Percentiles rank a stretch among this genome's conserved stretches.
phyloP scores from a whole-genome alignment of 2,329 filamentous ascomycete genomes.

The Pseudogymnoascus verrucosus region DNA sequence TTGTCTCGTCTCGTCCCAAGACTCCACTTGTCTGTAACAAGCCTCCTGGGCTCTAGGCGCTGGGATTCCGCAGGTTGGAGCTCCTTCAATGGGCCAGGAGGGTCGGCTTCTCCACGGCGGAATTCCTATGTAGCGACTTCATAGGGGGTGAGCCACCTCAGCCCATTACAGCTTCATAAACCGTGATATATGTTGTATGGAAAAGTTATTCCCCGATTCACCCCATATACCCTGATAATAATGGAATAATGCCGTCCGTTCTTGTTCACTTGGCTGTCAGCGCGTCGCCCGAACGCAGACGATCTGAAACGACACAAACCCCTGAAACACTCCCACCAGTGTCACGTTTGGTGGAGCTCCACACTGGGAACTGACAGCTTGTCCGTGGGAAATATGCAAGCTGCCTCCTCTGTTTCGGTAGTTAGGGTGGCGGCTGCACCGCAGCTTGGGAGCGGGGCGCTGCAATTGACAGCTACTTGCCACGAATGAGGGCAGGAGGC shows the following conservation, averaged over 20 bases:
- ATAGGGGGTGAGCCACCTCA: neutral
- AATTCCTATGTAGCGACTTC: neutral
- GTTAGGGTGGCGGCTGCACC: neutral
- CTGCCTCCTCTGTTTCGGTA: neutral
- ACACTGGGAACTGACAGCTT: neutral
- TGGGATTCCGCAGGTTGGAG: neutral
- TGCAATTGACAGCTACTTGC: neutral
- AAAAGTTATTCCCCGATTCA: neutral
- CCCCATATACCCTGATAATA: neutral
- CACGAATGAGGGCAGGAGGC: neutral
- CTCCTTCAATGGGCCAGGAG: neutral
- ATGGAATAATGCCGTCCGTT: constrained; percentile 1
- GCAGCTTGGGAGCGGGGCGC: neutral
- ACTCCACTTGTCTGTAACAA: constrained; percentile 6
- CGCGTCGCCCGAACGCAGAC: neutral
- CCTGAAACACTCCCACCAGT: neutral
- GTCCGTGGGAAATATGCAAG: neutral
- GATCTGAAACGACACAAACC: constrained; percentile 1
- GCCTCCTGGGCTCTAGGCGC: constrained; percentile 2
- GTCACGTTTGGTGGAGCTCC: neutral
- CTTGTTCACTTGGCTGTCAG: neutral
- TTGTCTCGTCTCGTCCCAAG: neutral
- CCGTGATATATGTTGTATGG: neutral
- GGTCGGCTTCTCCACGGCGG: neutral
- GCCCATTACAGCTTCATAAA: neutral